Conservation (phyloP, 2,329 filamentous ascomycete genomes). For the Fusarium sp. region DNA sequence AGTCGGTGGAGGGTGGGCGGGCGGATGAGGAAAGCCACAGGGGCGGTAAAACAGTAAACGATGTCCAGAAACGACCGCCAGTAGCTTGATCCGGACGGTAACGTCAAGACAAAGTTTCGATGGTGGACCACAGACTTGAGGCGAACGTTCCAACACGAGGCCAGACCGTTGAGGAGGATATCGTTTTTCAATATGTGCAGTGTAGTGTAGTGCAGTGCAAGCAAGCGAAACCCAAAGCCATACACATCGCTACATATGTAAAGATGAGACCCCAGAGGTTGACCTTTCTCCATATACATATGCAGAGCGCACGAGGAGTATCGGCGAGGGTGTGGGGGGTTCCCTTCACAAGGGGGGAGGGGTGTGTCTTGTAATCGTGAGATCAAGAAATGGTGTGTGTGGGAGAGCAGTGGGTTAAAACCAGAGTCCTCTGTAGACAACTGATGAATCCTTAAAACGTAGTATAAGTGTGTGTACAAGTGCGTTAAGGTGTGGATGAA, state of each 20-base stretch:
- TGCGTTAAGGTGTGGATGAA: constrained; percentile 38
- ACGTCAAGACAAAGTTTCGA: constrained; percentile 35
- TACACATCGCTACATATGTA: constrained; percentile 45
- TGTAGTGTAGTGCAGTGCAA: constrained; percentile 24
- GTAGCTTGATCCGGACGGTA: constrained; percentile 40
- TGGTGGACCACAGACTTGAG: constrained; percentile 31
- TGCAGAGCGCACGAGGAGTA: constrained; percentile 45
- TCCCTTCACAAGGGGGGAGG: constrained; percentile 24
- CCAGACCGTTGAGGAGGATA: constrained; percentile 43
- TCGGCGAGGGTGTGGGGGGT: constrained; percentile 41
- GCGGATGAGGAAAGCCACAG: constrained; percentile 35
- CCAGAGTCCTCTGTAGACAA: constrained; percentile 30
- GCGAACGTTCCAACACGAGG: constrained; percentile 43
- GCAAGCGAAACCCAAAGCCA: constrained; percentile 40
- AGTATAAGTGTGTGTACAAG: constrained; percentile 31
- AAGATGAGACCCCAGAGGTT: constrained; percentile 39
- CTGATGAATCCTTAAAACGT: constrained; percentile 36
- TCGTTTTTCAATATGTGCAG: constrained; percentile 33
- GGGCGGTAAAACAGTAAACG: constrained; percentile 29
- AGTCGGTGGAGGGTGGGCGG: constrained; percentile 34
- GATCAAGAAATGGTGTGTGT: constrained; percentile 38
- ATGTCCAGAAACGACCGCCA: constrained; percentile 31
- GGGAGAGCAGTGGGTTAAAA: constrained; percentile 40
- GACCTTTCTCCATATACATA: constrained; percentile 43
- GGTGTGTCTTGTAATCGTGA: constrained; percentile 26